A percentile compares a stretch with the other conserved stretches of the same genome.
Conservation (phyloP, 23 red algal genomes). For the Gracilaria domingensis region DNA sequence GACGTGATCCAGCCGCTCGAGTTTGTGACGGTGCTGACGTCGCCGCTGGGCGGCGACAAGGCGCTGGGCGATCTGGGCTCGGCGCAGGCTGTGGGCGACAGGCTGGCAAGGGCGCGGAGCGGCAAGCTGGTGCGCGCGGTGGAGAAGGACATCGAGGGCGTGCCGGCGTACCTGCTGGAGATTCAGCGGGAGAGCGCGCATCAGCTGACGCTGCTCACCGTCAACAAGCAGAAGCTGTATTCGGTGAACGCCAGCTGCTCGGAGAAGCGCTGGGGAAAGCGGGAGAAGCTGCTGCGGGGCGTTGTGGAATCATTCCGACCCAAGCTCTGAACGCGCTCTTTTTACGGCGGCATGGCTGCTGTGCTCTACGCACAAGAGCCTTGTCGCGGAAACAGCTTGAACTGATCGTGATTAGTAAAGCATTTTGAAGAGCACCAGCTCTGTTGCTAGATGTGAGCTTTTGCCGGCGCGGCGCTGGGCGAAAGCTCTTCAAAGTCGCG, state of each 20-base stretch:
- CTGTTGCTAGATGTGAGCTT: slow-evolving; percentile 1
- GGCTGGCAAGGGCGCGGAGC: slow-evolving; percentile 62
- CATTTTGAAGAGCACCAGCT: background rate
- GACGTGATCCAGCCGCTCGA: slow-evolving; percentile 98
- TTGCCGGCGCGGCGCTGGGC: background rate
- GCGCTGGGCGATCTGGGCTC: slow-evolving; percentile 74
- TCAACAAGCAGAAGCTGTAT: slow-evolving; percentile 92
- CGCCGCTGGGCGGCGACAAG: slow-evolving; percentile 71
- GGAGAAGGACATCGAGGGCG: slow-evolving; percentile 67
- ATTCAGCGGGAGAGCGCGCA: slow-evolving; percentile 70
- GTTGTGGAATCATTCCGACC: slow-evolving; percentile 88
- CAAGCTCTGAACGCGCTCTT: slow-evolving; percentile 59
- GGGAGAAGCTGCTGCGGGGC: slow-evolving; percentile 84
- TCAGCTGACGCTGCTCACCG: slow-evolving; percentile 80
- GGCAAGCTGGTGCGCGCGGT: slow-evolving; percentile 71
- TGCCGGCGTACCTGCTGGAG: slow-evolving; percentile 86
- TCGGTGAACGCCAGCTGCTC: slow-evolving; percentile 84
- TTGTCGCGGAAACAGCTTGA: background rate
- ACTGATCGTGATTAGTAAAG: background rate
- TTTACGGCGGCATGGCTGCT: background rate
- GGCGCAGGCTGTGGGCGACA: slow-evolving; percentile 70
- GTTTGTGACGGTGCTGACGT: slow-evolving; percentile 87
- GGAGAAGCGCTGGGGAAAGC: slow-evolving; percentile 77
- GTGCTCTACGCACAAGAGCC: background rate
- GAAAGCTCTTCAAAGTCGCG: slow-evolving; percentile 85